phyloP scores from a whole-genome alignment of 2,329 filamentous ascomycete species.

The Xylaria sp. region DNA sequence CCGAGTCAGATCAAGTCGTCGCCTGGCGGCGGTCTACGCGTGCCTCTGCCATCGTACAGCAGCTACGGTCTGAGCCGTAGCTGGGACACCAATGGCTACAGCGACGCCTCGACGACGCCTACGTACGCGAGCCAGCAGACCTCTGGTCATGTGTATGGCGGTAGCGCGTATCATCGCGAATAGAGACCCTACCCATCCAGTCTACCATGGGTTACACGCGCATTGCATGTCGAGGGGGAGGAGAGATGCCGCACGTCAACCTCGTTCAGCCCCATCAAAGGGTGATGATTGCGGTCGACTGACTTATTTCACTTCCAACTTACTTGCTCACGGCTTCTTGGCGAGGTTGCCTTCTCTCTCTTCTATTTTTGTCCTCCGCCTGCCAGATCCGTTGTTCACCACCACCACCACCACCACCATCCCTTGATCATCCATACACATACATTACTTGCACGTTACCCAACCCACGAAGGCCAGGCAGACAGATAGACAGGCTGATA shows the following conservation, averaged over 20 bases:
- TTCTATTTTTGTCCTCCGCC: neutral
- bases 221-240: neutral
- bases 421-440: neutral
- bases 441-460: neutral
- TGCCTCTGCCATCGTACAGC: slow-evolving; percentile 54
- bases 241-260: neutral
- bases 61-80: slow-evolving; percentile 49
- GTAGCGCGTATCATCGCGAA: slow-evolving; percentile 57
- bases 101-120: slow-evolving; percentile 42
- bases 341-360: neutral
- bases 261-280: neutral
- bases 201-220: neutral
- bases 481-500: neutral
- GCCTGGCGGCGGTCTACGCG: slow-evolving; percentile 46
- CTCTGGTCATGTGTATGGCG: slow-evolving; percentile 56
- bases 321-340: neutral
- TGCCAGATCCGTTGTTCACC: neutral
- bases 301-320: neutral
- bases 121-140: slow-evolving; percentile 48
- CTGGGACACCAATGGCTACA: slow-evolving; percentile 49
- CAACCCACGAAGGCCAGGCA: neutral
- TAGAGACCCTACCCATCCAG: neutral
- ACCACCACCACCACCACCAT: neutral
- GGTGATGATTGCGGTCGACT: neutral
- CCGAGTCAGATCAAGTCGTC: slow-evolving; percentile 53